Base-by-base conservation (phyloP, 257 asterid species). In the Lycium ferocissimum region DNA sequence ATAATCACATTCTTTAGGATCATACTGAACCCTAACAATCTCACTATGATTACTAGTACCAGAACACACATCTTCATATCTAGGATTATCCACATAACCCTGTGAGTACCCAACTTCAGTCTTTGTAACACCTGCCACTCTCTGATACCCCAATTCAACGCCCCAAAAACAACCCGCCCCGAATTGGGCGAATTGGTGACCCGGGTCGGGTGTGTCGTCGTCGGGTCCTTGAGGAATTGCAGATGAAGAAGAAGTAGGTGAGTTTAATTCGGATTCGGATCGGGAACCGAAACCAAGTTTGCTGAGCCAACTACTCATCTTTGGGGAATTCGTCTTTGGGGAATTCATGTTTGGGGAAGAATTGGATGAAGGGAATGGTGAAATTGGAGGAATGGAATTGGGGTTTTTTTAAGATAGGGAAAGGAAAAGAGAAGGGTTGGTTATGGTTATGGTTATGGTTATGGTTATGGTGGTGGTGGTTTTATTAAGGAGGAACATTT, bases 161-260 rank as follows among this genome's bases (percentile, higher is more conserved):
- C 99, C 99, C 99, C 99, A 96, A 89, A 96, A 96, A 33, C 99
- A 96, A 40, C 99, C 98, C 56, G 2, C 45, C 45, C 45, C 45
- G 45, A 40, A 40, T 40, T 40, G 45, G 6, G 45, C 45, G 45
- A 40, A 40, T 6, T 40, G 45, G 2, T 40, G 45, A 40, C 45
- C 45, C 45, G 45, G 45, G 6, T 40, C 45, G 45, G 98, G 97
- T 7, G 58, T 58, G 63, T 96, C 97, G 69, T 90, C 93, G 85
- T 96, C 99, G 17, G 97, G 97, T 53, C 95, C 94, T 86, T 91
- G 95, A 4, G 95, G 90, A 67, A 93, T 89, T 18, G 80, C 47
- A 83, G 94, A 73, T 14, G 97, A 59, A 33, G 93, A 83, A 71
- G 95, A 73, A 15, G 97, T 54, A 20, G 93, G 82, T 75, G 95